A percentile compares a stretch with the other conserved stretches of the same genome.
Conservation (phyloP, 495 filamentous ascomycete genomes). For the Parachaetomium inaequale region DNA sequence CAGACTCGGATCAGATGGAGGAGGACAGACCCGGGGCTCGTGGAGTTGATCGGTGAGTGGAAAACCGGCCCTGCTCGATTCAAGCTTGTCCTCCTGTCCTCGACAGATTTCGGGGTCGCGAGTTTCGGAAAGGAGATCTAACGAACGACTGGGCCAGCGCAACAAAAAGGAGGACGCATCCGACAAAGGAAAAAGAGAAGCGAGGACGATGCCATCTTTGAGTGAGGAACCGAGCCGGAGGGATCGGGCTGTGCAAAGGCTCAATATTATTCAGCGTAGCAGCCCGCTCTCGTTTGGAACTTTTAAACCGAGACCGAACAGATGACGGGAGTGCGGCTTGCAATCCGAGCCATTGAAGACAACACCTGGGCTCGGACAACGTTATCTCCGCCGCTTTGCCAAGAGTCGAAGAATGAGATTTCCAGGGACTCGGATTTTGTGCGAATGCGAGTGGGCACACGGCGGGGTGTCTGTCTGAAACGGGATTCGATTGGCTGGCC, state of each 20-base stretch:
- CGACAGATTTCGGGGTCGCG: too few relatives aligned
- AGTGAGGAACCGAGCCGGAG: background rate
- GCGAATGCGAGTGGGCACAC: background rate
- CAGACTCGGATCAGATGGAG: background rate
- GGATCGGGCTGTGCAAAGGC: background rate
- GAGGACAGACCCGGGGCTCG: background rate
- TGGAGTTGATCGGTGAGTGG: too few relatives aligned
- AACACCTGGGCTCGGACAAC: background rate
- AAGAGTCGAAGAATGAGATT: background rate
- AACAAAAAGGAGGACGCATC: background rate
- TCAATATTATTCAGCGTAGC: slow-evolving; percentile 2
- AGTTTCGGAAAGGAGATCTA: too few relatives aligned
- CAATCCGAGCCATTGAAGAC: background rate
- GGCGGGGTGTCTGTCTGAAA: background rate
- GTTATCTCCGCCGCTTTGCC: background rate
- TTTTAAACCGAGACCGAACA: background rate
- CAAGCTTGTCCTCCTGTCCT: too few relatives aligned
- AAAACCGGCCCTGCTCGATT: too few relatives aligned
- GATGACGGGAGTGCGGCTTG: background rate
- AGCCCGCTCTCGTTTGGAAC: background rate
- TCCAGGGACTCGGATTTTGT: background rate
- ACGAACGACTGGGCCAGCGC: background rate
- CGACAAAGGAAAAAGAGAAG: background rate
- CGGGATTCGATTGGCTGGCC: background rate
- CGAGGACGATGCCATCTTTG: background rate